Conservation (phyloP, 345 rosid species). For the Trapa incisa region DNA sequence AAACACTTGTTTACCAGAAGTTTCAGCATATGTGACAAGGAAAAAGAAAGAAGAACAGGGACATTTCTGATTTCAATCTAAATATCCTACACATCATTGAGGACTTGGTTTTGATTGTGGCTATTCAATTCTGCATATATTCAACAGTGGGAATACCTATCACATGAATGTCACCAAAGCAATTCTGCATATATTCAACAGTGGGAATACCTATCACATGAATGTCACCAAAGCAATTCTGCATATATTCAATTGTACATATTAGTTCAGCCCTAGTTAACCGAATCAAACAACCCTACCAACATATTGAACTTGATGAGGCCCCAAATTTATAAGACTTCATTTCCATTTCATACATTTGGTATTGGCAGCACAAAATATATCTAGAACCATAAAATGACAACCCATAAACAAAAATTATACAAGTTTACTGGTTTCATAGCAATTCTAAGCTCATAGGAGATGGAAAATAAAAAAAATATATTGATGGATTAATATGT, state of each 20-base stretch:
- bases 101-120: neutral
- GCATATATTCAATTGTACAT: neutral
- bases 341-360: neutral
- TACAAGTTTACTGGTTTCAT: neutral
- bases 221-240: neutral
- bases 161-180: neutral
- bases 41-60: neutral
- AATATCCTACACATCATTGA: neutral
- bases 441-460: neutral
- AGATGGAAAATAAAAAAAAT: neutral
- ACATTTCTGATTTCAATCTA: neutral
- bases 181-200: neutral
- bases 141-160: neutral
- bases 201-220: neutral
- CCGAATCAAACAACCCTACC: no score
- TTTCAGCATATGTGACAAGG: no score
- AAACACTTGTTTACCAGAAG: neutral
- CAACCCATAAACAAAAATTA: neutral
- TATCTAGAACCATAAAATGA: neutral
- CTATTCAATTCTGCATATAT: neutral
- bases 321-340: neutral
- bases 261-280: neutral
- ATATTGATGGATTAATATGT: neutral
- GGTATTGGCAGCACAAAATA: neutral
- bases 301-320: neutral